Evolutionary conservation across 257 asterid genomes (phyloP), one percentile per base, ranked within the genome.

Genomic region (Dorcoceras hygrometricum): DNA sequence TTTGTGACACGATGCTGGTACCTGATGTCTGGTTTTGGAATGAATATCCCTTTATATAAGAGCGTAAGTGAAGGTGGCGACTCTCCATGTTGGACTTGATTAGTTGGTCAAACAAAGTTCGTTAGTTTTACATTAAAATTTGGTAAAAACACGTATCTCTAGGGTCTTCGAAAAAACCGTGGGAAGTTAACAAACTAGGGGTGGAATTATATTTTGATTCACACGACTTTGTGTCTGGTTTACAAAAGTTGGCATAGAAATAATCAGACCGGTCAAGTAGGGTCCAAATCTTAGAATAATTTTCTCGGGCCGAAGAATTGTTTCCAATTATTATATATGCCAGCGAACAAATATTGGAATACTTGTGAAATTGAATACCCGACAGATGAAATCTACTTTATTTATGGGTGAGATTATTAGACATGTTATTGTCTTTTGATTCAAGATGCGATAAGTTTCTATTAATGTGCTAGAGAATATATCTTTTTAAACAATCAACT

Each of bases 341-440:
- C 46, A 59, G 29, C 57, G 58, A 48, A 76, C 80, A 63, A 67
- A 76, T 71, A 10, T 11, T 22, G 58, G 80, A 67, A 76, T 67
- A 66, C 67, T 32, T 4, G 39, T 32, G 39, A 32, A 32, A 32
- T 32, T 32, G 11, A 4, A 32, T 32, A 32, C 39, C 55, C 58
- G n/a, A n/a, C n/a, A n/a, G n/a, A n/a, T n/a, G n/a, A n/a, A n/a
- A n/a, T n/a, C n/a, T n/a, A n/a, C n/a, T n/a, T n/a, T n/a, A n/a
- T n/a, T n/a, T n/a, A n/a, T n/a, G n/a, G n/a, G n/a, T n/a, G n/a
- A n/a, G n/a, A n/a, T n/a, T n/a, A n/a, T n/a, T n/a, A n/a, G n/a
- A n/a, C n/a, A n/a, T n/a, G n/a, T n/a, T n/a, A n/a, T n/a, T n/a
- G n/a, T n/a, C n/a, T n/a, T n/a, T n/a, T n/a, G n/a, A n/a, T n/a